Evolutionary conservation across 768 basidiomycete genomes (phyloP), one percentile per base, ranked within the genome.

Genomic region (Hygrophoropsis aurantiaca): DNA sequence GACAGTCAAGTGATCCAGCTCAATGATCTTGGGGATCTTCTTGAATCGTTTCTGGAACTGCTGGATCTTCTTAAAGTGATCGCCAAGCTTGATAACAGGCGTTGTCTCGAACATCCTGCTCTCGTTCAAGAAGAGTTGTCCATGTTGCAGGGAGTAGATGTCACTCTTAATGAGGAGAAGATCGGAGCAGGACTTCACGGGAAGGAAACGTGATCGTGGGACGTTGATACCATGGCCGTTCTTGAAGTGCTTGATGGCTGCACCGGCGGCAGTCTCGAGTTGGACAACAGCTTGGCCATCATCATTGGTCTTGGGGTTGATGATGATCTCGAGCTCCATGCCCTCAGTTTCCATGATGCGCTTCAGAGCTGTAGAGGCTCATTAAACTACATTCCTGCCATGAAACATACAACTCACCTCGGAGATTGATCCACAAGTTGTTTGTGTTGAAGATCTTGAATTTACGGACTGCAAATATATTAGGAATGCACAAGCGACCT

Each of bases 371-470:
- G 42, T 4, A 20, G 34, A 27, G 39, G 27, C 6, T 30, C 36
- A 25, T 40, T n/a, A 30, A 33, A 59, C 45, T 60, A 32, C 7
- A 18, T 15, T n/a, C 11, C 11, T 2, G 6, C 13, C 2, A 39
- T 33, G 24, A 11, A 11, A 5, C 39, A 46, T 10, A 20, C 18
- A 10, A 38, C 62, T 42, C 27, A 70, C 74, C 74, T 60, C 67
- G 70, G 40, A 81, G 65, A 57, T 80, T 70, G 59, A 79, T 69
- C 77, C 77, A 84, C 44, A 83, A 60, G 59, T 82, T 84, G 68
- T 85, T 85, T 20, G 83, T 82, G 68, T 85, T 85, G 78, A 87
- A 84, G 57, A 84, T 82, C 73, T 87, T 85, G 80, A 91, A 91
- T 65, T 85, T 87, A 53, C 85, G 77, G 36, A 84, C 72, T 58